phyloP scores from a whole-genome alignment of 106 monocot genomes.

The Dactylorhiza incarnata region DNA sequence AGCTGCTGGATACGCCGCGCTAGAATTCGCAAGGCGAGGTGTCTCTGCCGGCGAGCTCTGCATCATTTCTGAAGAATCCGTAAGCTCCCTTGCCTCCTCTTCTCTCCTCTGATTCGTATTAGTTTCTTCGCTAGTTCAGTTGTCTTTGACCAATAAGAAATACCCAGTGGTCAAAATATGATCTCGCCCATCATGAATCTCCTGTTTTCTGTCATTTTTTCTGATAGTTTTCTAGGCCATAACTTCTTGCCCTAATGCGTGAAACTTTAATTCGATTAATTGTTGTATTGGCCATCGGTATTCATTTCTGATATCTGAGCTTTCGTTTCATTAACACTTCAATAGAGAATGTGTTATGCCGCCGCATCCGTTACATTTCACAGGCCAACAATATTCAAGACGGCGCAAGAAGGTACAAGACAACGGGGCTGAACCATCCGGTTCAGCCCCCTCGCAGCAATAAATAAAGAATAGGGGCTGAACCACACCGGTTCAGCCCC shows the following conservation, averaged over 20 bases:
- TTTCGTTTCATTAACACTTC: too few relatives aligned
- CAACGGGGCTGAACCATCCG: too few relatives aligned
- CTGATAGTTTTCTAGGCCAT: background rate
- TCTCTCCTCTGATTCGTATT: background rate
- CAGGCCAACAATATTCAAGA: too few relatives aligned
- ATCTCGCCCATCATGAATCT: background rate
- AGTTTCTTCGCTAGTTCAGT: background rate
- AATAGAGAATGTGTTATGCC: too few relatives aligned
- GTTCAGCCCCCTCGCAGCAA: too few relatives aligned
- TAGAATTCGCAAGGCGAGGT: conserved; percentile 59
- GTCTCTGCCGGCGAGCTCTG: conserved; percentile 73
- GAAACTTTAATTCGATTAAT: background rate
- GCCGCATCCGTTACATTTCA: too few relatives aligned
- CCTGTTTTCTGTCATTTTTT: background rate
- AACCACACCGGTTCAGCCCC: too few relatives aligned
- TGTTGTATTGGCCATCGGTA: too few relatives aligned
- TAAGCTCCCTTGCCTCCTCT: conserved; percentile 11
- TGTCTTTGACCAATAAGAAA: background rate
- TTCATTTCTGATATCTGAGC: too few relatives aligned
- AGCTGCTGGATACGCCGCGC: conserved; percentile 82
- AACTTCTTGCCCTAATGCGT: background rate
- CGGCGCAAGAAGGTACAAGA: too few relatives aligned
- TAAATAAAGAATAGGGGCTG: too few relatives aligned
- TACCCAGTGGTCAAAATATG: background rate
- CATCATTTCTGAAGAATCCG: conserved; percentile 89